These are phyloP conservation scores for Ceratobasidium sp. DNA, from an alignment of 1,284 basidiomycete genomes.

Conservation along the genomic window DNA sequence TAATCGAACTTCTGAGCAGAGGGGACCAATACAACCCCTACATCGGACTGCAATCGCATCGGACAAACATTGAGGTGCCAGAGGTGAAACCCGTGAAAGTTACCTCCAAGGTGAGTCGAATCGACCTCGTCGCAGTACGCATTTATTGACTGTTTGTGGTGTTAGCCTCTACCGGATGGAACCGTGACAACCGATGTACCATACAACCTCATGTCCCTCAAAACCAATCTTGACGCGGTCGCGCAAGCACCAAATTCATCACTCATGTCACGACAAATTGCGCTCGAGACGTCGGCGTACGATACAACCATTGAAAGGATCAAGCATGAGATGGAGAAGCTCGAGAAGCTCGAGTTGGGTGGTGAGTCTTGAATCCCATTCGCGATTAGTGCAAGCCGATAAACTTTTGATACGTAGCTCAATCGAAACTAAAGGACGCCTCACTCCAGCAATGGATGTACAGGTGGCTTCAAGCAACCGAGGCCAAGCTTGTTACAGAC, in stretches of 20 bases:
- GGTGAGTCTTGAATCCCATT: slow-evolving; percentile 10
- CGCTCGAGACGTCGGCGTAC: slow-evolving; percentile 84
- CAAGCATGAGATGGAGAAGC: slow-evolving; percentile 65
- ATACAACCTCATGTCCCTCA: slow-evolving; percentile 74
- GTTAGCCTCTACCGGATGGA: background rate
- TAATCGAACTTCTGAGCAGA: slow-evolving; percentile 64
- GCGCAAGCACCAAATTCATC: slow-evolving; percentile 67
- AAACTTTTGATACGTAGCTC: background rate
- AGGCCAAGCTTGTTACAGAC: slow-evolving; percentile 61
- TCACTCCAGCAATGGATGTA: slow-evolving; percentile 85
- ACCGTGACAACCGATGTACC: slow-evolving; percentile 56
- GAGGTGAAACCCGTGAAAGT: slow-evolving; percentile 61
- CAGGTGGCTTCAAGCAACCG: slow-evolving; percentile 79
- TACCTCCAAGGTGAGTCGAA: background rate
- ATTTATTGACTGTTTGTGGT: slow-evolving; percentile 1
- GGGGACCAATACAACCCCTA: slow-evolving; percentile 53
- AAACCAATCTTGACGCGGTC: slow-evolving; percentile 68
- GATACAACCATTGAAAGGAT: slow-evolving; percentile 80
- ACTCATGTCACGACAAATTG: slow-evolving; percentile 74
- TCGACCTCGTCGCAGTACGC: slow-evolving; percentile 2
- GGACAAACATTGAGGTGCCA: slow-evolving; percentile 60
- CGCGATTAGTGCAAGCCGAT: background rate
- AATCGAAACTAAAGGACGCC: slow-evolving; percentile 53
- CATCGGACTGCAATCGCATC: slow-evolving; percentile 40
- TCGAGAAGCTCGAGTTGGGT: slow-evolving; percentile 53